These are phyloP conservation scores for Euphorbia peplus DNA, from an alignment of 345 rosid species.

Conservation along the genomic window DNA sequence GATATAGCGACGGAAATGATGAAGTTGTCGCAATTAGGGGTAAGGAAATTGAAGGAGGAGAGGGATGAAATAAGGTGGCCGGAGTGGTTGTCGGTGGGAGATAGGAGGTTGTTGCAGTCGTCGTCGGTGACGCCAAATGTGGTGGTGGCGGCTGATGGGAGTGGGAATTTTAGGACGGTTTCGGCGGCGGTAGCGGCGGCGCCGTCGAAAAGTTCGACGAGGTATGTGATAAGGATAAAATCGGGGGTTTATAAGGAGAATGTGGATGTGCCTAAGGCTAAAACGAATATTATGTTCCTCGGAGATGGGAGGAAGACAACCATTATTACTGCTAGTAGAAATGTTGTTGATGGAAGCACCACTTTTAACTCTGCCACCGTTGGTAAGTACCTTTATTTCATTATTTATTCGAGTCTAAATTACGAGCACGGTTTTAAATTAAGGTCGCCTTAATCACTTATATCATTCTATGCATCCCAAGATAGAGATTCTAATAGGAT, in stretches of 20 bases:
- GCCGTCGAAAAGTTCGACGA: constrained; percentile 52
- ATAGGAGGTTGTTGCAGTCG: constrained; percentile 64
- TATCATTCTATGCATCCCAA: no score
- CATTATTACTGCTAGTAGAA: constrained; percentile 63
- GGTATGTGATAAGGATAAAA: constrained; percentile 65
- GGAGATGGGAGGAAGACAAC: constrained; percentile 74
- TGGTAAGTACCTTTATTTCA: constrained; percentile 40
- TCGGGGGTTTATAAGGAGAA: constrained; percentile 80
- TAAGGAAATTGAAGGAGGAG: constrained; percentile 48
- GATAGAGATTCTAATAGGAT: no score
- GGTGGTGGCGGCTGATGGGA: constrained; percentile 84
- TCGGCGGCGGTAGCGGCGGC: constrained; percentile 70
- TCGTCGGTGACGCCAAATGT: constrained; percentile 52
- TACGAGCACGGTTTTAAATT: no score
- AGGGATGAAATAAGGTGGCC: constrained; percentile 47
- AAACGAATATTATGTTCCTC: constrained; percentile 67
- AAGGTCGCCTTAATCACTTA: no score
- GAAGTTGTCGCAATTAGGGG: background rate
- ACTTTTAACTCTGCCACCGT: constrained; percentile 94
- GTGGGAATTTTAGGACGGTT: constrained; percentile 60
- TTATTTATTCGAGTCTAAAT: no score
- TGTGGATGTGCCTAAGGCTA: constrained; percentile 63
- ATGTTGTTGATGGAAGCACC: constrained; percentile 72
- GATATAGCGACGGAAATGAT: constrained; percentile 46
- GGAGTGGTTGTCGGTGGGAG: constrained; percentile 61